Evolutionary conservation across 2,329 filamentous ascomycete species (phyloP).

Genomic region (Scedosporium dehoogii): DNA sequence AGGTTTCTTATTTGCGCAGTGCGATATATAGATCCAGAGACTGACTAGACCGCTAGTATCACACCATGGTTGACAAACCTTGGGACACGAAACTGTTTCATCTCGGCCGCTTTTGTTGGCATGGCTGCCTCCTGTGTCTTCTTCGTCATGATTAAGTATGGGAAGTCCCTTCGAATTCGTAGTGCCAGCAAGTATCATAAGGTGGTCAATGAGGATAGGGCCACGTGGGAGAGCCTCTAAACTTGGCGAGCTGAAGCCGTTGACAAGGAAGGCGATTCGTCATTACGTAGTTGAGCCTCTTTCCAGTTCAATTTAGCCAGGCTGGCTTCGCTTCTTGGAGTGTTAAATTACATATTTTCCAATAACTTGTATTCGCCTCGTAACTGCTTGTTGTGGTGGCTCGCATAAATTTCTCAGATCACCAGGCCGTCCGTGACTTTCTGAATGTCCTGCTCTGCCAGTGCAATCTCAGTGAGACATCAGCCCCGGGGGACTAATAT

Average conservation of each 20-base stretch:
- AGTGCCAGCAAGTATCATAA: slow-evolving; percentile 11
- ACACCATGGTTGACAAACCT: slow-evolving; percentile 27
- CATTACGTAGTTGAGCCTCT: too few relatives aligned
- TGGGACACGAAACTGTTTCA: slow-evolving; percentile 31
- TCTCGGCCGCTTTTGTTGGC: slow-evolving; percentile 28
- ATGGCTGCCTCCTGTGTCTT: slow-evolving; percentile 18
- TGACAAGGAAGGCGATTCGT: too few relatives aligned
- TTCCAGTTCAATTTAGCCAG: too few relatives aligned
- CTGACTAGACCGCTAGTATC: slow-evolving; percentile 23
- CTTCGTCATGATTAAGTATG: slow-evolving; percentile 28
- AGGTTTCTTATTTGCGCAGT: neutral
- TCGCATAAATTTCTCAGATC: too few relatives aligned
- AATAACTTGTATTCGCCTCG: too few relatives aligned
- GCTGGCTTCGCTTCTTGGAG: too few relatives aligned
- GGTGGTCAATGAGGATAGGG: neutral
- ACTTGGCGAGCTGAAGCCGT: neutral
- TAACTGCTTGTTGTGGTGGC: too few relatives aligned
- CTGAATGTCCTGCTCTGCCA: too few relatives aligned
- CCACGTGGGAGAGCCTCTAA: neutral
- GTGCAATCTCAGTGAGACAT: too few relatives aligned
- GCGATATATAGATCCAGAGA: neutral
- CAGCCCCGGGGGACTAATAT: too few relatives aligned
- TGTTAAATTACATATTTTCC: too few relatives aligned
- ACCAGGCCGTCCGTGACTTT: too few relatives aligned
- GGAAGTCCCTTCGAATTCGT: slow-evolving; percentile 19